Evolutionary conservation across 1,284 basidiomycete species (phyloP).

Genomic region (Lignosus rhinocerotis): DNA sequence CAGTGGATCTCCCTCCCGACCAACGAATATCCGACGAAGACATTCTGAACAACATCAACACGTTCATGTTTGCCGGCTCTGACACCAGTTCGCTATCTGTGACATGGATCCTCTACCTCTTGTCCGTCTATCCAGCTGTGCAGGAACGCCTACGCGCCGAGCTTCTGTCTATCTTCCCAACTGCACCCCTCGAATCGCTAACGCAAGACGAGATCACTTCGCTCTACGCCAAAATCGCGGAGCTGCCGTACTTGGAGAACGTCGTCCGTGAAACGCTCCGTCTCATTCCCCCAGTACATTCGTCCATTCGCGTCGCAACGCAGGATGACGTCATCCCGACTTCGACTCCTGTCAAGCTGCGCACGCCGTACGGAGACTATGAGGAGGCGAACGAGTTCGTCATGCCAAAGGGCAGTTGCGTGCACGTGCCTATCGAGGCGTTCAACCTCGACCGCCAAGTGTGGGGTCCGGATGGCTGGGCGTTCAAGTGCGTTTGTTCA

Average conservation of each 20-base stretch:
- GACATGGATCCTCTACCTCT: slow-evolving; percentile 74
- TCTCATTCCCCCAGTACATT: slow-evolving; percentile 78
- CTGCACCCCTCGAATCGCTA: slow-evolving; percentile 41
- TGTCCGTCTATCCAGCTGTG: slow-evolving; percentile 61
- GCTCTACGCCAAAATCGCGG: slow-evolving; percentile 55
- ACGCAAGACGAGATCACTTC: slow-evolving; percentile 61
- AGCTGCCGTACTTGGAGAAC: slow-evolving; percentile 75
- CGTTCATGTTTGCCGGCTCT: slow-evolving; percentile 85
- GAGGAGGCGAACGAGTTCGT: slow-evolving; percentile 45
- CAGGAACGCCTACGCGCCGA: slow-evolving; percentile 69
- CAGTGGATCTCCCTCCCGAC: slow-evolving; percentile 59
- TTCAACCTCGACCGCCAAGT: slow-evolving; percentile 73
- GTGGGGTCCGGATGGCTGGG: slow-evolving; percentile 78
- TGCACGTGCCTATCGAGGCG: slow-evolving; percentile 76
- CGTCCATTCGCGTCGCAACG: slow-evolving; percentile 72
- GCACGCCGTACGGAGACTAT: slow-evolving; percentile 44
- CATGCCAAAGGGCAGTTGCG: slow-evolving; percentile 66
- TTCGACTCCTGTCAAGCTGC: slow-evolving; percentile 57
- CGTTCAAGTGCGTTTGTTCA: slow-evolving; percentile 59
- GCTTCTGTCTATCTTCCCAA: slow-evolving; percentile 46
- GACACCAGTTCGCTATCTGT: slow-evolving; percentile 80
- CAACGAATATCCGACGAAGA: slow-evolving; percentile 81
- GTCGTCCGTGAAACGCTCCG: slow-evolving; percentile 75
- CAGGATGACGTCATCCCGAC: slow-evolving; percentile 76
- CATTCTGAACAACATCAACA: slow-evolving; percentile 80